Base-by-base conservation (phyloP, 805 yeast species). In the Wickerhamiella nectarea region DNA sequence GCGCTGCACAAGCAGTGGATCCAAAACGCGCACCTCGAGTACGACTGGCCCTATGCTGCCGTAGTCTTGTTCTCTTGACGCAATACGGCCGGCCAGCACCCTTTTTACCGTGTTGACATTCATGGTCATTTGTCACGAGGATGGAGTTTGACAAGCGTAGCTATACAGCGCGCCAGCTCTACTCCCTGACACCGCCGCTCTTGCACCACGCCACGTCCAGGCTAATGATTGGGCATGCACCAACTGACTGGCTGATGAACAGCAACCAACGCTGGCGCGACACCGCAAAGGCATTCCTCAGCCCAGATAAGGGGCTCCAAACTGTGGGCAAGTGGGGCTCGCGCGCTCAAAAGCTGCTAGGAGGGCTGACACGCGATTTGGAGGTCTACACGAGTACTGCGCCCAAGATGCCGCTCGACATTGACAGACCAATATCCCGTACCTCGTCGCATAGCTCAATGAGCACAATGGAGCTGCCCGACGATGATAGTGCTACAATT, bases 201-300 rank as follows among this genome's bases (percentile, higher is more conserved):
- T 37, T 59, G 17, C 54, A 61, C 46, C 44, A 48, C 18, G 60
- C 59, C 43, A 52, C 60, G 26, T 48, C 62, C 19, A 53, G 54
- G 12, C 35, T 50, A 34, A 45, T 61, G n/a, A 44, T 62, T 4
- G 66, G 66, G 17, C 58, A 55, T 6, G 50, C 58, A n/a, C 61
- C 65, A 2, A 34, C 37, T 7, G 53, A 46, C 29, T 43, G 42
- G 41, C 42, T 43, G 15, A 28, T 24, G 20, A 25, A 21, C 18
- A 21, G 38, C 34, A 22, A 43, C 29, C 14, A 18, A 18, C 41
- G 31, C 20, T 37, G 42, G 42, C 38, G 42, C 26, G 15, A 28
- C 10, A 20, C 29, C 35, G 37, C 38, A 10, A 5, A 6, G 12
- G 25, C 22, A 11, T n/a, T 14, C 9, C 6, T 21, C 5, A 10